phyloP scores from a whole-genome alignment of 2,329 filamentous ascomycete genomes.

The Chrysoporthe cubensis region DNA sequence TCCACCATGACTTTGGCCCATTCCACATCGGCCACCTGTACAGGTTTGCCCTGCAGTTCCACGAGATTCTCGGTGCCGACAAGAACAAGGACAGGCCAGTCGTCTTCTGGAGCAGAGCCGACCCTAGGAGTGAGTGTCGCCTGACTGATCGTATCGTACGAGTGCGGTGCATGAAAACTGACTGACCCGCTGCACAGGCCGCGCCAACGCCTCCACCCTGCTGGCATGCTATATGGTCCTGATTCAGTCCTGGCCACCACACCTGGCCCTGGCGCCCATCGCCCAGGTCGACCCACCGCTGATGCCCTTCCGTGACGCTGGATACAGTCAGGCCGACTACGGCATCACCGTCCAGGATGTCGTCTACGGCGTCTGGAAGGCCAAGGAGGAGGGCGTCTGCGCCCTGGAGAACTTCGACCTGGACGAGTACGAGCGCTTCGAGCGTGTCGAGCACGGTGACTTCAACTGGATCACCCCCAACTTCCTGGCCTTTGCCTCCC shows the following conservation, averaged over 20 bases:
- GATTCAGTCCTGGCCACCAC: constrained; percentile 96
- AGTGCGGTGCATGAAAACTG: constrained; percentile 5
- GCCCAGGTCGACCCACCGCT: constrained; percentile 94
- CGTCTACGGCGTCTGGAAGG: constrained; percentile 98
- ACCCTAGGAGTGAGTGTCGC: constrained; percentile 76
- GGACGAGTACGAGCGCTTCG: constrained; percentile 94
- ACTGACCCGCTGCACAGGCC: constrained; percentile 57
- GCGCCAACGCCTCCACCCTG: constrained; percentile 92
- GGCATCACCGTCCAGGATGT: constrained; percentile 95
- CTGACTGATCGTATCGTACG: too few relatives aligned
- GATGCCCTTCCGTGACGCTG: constrained; percentile 98
- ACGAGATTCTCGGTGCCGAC: constrained; percentile 90
- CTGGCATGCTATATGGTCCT: constrained; percentile 98
- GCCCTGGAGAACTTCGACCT: constrained; percentile 92
- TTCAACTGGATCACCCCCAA: constrained; percentile 99
- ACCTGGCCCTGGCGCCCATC: constrained; percentile 92
- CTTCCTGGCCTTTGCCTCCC: constrained; percentile 95
- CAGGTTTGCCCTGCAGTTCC: constrained; percentile 92
- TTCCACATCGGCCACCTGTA: constrained; percentile 97
- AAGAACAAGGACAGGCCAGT: constrained; percentile 89
- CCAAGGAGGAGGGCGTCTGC: constrained; percentile 93
- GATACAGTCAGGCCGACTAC: constrained; percentile 98
- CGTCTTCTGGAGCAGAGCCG: constrained; percentile 93
- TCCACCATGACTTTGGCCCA: constrained; percentile 97
- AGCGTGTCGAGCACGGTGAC: constrained; percentile 96